These are phyloP conservation scores for Trapa bicornis DNA, from an alignment of 345 rosid species.

Conservation along the genomic window DNA sequence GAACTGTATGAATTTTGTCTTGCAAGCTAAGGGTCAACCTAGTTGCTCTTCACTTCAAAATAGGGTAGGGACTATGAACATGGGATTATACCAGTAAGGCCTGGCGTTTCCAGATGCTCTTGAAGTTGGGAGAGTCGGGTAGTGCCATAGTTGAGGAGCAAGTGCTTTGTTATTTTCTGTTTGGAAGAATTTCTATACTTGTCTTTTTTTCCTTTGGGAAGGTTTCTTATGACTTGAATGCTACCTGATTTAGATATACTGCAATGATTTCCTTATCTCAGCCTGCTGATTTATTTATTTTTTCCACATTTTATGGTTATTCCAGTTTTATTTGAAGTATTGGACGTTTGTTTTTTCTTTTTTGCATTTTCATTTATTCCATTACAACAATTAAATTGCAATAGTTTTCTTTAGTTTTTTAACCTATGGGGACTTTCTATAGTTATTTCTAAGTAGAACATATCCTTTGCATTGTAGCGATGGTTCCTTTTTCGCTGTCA, in stretches of 20 bases:
- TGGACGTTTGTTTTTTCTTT: neutral
- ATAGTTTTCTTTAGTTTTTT: too few species aligned
- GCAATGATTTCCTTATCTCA: neutral
- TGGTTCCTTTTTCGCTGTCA: conserved; percentile 86
- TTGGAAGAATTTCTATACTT: neutral
- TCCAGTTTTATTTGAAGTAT: neutral
- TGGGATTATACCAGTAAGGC: neutral
- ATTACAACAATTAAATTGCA: neutral
- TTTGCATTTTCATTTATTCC: neutral
- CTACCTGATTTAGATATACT: neutral
- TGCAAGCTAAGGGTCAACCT: neutral
- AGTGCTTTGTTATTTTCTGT: neutral
- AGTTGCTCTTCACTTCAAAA: neutral
- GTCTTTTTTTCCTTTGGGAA: neutral
- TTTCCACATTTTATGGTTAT: neutral
- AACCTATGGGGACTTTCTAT: neutral
- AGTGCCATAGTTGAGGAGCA: neutral
- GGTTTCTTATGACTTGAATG: neutral
- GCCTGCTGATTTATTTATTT: neutral
- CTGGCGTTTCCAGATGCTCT: neutral
- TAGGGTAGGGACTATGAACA: neutral
- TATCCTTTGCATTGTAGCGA: conserved; percentile 28
- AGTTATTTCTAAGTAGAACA: neutral
- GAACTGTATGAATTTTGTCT: neutral
- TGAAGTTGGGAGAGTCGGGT: neutral